Conservation (phyloP, 805 yeast species). For the Zygoascus biomembranicola region DNA sequence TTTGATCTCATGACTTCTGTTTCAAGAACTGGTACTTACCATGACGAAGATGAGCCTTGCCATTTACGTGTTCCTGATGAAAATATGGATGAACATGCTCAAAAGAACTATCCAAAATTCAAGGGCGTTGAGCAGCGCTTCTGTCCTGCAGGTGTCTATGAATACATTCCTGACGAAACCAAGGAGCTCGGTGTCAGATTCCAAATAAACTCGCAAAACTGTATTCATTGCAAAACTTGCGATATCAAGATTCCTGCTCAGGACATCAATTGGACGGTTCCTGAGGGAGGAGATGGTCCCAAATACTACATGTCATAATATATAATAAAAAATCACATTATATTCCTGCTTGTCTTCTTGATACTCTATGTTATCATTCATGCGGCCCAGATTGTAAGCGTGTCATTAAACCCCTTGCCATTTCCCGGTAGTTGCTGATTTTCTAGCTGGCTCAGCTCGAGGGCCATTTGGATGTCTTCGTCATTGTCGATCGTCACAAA, state of each 20-base stretch:
- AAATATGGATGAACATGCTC: constrained; percentile 51
- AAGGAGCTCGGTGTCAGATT: constrained; percentile 61
- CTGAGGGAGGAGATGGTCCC: constrained; percentile 99
- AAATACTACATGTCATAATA: constrained; percentile 74
- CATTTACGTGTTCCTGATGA: constrained; percentile 54
- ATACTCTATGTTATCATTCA: constrained; percentile 1
- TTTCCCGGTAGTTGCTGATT: neutral
- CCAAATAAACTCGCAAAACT: constrained; percentile 92
- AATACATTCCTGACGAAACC: constrained; percentile 65
- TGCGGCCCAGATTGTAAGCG: constrained; percentile 18
- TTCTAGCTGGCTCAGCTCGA: constrained; percentile 36
- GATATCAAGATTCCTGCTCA: constrained; percentile 95
- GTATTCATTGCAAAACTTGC: constrained; percentile 97
- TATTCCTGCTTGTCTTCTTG: neutral
- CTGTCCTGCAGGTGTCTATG: constrained; percentile 99
- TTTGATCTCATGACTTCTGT: constrained; percentile 94
- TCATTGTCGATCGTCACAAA: constrained; percentile 74
- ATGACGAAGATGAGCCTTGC: constrained; percentile 87
- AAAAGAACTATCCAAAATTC: constrained; percentile 60
- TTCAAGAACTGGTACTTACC: constrained; percentile 92
- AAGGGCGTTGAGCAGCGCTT: constrained; percentile 86
- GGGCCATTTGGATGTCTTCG: constrained; percentile 84
- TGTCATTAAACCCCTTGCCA: constrained; percentile 5
- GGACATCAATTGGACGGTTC: constrained; percentile 94
- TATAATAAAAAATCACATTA: neutral